Base-by-base conservation (phyloP, 2,329 filamentous ascomycete genomes). In the Fusarium sublunatum region DNA sequence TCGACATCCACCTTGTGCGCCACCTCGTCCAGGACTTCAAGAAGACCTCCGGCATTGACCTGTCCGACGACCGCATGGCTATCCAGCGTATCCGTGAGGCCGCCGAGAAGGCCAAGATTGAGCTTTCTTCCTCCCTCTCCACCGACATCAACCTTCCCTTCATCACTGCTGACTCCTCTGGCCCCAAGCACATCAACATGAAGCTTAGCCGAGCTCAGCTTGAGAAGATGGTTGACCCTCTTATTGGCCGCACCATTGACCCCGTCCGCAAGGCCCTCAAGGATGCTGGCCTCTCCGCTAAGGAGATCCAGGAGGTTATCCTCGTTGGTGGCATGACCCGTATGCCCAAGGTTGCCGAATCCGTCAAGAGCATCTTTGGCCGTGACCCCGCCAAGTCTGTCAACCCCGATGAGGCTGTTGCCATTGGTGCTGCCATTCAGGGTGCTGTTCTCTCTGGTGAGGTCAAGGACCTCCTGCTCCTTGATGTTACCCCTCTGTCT, bases 51-150 rank as follows among this genome's bases (percentile, higher is more conserved):
- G 90, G 91, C 65, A 91, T 97, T 68, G 94, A 98, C 77, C 88
- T 98, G 70, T 91, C 92, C 58, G 83, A 81, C 75, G 94, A 98
- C 84, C 93, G 94, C 79, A 97, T 97, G 93, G 94, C 94, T 72
- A 96, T 98, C 76, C 94, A 97, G 87, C 90, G 94, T 88, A 97
- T 98, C 78, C 93, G 94, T 82, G 94, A 97, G 84, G 94, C 93
- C 71, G 93, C 93, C 71, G 94, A 98, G 87, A 97, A 97, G 89
- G 94, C 94, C 77, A 98, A 98, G 92, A 97, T 97, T 74, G 94
- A 97, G 83, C 85, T 98, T 70, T 98, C 94, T 11, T 97, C 93
- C 31, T 93, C 93, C 56, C 87, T 93, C 70, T 92, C 96, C 80
- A 98, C 94, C 70, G 94, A 97, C 75, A 97, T 98, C 83, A 97